Percentiles rank a stretch among this genome's conserved stretches.
These are phyloP conservation scores for Coniochaeta pulveracea DNA, from an alignment of 2,329 filamentous ascomycete species.

Conservation along the genomic window DNA sequence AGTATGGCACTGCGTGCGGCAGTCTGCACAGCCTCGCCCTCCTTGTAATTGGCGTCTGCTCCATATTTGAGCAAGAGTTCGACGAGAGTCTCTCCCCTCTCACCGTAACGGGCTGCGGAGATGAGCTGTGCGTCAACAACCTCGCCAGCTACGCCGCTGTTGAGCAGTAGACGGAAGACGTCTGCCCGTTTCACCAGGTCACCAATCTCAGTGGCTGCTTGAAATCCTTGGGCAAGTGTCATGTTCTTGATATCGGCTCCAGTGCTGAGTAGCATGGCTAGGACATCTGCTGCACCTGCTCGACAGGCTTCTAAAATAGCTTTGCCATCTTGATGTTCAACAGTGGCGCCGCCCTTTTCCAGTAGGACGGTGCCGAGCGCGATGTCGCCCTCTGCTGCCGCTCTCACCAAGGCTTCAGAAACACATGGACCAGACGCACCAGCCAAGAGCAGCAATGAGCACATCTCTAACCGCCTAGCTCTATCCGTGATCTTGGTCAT, in stretches of 20 bases:
- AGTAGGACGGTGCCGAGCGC: slow-evolving; percentile 38
- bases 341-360: slow-evolving; percentile 33
- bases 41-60: slow-evolving; percentile 42
- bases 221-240: slow-evolving; percentile 38
- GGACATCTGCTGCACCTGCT: slow-evolving; percentile 34
- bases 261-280: slow-evolving; percentile 36
- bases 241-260: slow-evolving; percentile 24
- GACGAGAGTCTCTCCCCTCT: slow-evolving; percentile 35
- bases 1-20: slow-evolving; percentile 40
- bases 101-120: slow-evolving; percentile 38
- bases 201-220: slow-evolving; percentile 40
- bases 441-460: slow-evolving; percentile 29
- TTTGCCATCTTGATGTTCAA: slow-evolving; percentile 38
- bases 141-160: slow-evolving; percentile 35
- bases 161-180: slow-evolving; percentile 36
- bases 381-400: slow-evolving; percentile 41
- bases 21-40: slow-evolving; percentile 43
- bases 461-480: slow-evolving; percentile 28
- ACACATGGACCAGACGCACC: slow-evolving; percentile 33
- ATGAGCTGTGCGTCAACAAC: slow-evolving; percentile 40
- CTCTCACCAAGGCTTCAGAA: slow-evolving; percentile 37
- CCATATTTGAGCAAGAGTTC: slow-evolving; percentile 37
- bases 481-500: slow-evolving; percentile 26
- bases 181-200: slow-evolving; percentile 35
- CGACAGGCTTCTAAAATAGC: slow-evolving; percentile 43